Evolutionary conservation across 345 rosid genomes (phyloP).

Genomic region (Eucalyptus dawsonii): DNA sequence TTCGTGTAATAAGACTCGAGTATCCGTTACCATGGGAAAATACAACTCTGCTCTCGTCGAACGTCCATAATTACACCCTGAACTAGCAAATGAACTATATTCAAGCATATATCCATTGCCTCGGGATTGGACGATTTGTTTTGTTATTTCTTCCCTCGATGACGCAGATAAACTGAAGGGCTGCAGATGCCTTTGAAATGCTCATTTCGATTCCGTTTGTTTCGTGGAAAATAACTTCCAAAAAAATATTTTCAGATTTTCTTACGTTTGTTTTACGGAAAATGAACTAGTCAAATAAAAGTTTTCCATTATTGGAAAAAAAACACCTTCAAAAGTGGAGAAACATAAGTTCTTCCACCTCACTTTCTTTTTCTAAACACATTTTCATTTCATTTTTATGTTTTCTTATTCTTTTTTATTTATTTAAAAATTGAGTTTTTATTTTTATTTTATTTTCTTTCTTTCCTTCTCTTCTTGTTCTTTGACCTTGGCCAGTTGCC

Average conservation of each 20-base stretch:
- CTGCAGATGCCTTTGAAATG: neutral
- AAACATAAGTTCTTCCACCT: too few species aligned
- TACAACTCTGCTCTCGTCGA: neutral
- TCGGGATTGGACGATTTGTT: neutral
- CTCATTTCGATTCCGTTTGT: rapidly evolving
- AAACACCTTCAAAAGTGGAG: too few species aligned
- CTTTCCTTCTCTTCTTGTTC: too few species aligned
- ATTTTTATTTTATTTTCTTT: rapidly evolving
- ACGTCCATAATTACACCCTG: neutral
- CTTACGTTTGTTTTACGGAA: rapidly evolving
- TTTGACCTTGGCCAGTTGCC: too few species aligned
- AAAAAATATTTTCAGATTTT: rapidly evolving
- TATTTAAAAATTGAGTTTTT: too few species aligned
- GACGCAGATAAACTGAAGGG: neutral
- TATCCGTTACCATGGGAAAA: neutral
- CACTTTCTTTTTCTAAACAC: too few species aligned
- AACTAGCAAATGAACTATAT: neutral
- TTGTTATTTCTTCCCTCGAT: neutral
- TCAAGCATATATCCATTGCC: neutral
- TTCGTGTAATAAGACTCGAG: neutral
- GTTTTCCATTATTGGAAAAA: too few species aligned
- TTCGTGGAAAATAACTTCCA: rapidly evolving
- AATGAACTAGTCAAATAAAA: too few species aligned
- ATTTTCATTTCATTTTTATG: too few species aligned
- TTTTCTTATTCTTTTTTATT: too few species aligned